Conservation (phyloP, 208 protist genomes). For the Endotrypanum monterogeii region DNA sequence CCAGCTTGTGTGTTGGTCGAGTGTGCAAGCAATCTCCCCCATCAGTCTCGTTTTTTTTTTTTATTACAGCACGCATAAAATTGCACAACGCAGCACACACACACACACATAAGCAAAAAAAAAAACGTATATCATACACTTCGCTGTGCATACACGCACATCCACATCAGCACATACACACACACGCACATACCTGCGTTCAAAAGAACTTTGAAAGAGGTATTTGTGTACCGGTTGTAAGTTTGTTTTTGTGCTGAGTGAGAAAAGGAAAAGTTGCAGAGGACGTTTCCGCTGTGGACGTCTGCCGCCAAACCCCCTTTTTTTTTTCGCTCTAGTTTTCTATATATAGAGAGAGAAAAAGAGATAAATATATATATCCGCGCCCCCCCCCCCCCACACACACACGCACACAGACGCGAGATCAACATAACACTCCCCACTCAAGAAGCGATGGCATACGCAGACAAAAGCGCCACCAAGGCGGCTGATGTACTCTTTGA, state of each 20-base stretch:
- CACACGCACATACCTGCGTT: too few relatives aligned
- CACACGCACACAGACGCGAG: background rate
- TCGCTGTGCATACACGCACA: constrained; percentile 3
- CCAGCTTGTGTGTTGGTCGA: background rate
- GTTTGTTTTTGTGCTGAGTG: background rate
- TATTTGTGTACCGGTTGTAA: background rate
- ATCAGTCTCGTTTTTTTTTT: too few relatives aligned
- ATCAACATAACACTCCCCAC: constrained; percentile 3
- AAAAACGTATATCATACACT: background rate
- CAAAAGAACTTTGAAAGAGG: background rate
- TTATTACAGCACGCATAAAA: too few relatives aligned
- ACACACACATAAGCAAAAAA: background rate
- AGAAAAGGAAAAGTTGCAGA: background rate
- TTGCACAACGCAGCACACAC: background rate
- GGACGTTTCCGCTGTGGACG: background rate
- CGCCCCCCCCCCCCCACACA: background rate
- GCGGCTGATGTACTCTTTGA: constrained; percentile 34
- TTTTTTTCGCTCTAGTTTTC: background rate
- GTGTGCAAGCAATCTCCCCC: background rate
- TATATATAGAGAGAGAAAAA: constrained; percentile 4
- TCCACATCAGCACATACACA: background rate
- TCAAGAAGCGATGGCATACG: constrained; percentile 3
- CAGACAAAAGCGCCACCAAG: constrained; percentile 29
- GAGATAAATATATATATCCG: background rate
- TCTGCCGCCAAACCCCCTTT: too few relatives aligned